phyloP scores from a whole-genome alignment of 345 rosid genomes.

The Stellera chamaejasme region DNA sequence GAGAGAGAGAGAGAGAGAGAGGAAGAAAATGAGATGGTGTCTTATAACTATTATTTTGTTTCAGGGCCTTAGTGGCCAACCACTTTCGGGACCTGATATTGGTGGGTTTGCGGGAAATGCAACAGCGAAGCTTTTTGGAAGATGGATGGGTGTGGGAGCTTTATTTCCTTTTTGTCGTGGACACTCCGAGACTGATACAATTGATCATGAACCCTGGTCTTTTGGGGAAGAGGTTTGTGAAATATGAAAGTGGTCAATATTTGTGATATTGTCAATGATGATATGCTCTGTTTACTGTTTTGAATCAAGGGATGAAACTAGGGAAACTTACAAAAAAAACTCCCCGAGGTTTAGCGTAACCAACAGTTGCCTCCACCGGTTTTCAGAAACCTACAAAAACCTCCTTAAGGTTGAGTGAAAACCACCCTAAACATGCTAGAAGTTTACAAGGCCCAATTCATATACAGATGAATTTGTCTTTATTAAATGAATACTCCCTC shows the following conservation, averaged over 20 bases:
- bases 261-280: background rate
- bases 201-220: constrained; percentile 93
- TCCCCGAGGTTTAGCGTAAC: too few species aligned
- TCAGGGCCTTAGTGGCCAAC: constrained; percentile 96
- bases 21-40: too few species aligned
- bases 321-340: too few species aligned
- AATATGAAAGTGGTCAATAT: background rate
- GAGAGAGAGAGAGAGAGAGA: too few species aligned
- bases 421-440: too few species aligned
- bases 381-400: too few species aligned
- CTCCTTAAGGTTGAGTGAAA: too few species aligned
- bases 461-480: too few species aligned
- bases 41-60: constrained; percentile 5
- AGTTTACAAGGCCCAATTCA: too few species aligned
- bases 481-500: too few species aligned
- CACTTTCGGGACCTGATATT: constrained; percentile 91
- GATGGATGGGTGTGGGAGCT: constrained; percentile 95
- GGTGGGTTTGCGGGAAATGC: constrained; percentile 96
- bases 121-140: constrained; percentile 74
- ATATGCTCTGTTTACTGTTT: background rate
- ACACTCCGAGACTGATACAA: constrained; percentile 61
- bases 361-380: too few species aligned
- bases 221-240: constrained; percentile 83
- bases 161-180: constrained; percentile 95
- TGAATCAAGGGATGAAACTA: too few species aligned